These are phyloP conservation scores for Leishmania aethiopica DNA, from an alignment of 208 protist species.

Conservation along the genomic window DNA sequence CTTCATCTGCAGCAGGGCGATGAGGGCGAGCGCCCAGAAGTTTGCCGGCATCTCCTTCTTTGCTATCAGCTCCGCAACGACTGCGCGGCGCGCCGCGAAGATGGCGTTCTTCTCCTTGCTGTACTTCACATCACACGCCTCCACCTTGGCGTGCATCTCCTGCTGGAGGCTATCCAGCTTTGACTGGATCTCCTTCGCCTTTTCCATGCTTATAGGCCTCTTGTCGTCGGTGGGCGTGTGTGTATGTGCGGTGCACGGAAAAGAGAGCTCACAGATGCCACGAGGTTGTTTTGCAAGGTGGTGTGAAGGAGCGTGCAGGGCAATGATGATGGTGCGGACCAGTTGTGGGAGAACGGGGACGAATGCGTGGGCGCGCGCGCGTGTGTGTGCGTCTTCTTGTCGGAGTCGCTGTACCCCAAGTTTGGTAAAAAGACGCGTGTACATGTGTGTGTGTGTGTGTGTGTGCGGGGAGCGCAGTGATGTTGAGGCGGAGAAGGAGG, in stretches of 20 bases:
- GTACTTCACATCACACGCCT: conserved; percentile 32
- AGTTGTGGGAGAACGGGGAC: neutral
- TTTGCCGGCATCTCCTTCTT: conserved; percentile 45
- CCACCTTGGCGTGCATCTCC: conserved; percentile 57
- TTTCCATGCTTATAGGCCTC: conserved; percentile 17
- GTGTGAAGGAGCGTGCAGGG: neutral
- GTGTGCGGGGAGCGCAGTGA: neutral
- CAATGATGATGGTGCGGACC: neutral
- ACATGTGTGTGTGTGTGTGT: neutral
- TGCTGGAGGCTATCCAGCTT: conserved; percentile 65
- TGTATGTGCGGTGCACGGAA: neutral
- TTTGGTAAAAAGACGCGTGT: neutral
- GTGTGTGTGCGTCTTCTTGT: neutral
- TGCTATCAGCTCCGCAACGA: conserved; percentile 45
- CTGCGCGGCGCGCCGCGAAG: conserved; percentile 40
- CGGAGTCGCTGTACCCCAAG: neutral
- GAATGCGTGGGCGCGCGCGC: neutral
- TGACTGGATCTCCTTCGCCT: conserved; percentile 47
- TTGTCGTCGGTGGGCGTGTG: neutral
- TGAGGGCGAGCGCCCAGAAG: conserved; percentile 76
- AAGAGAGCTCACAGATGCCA: neutral
- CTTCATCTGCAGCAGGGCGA: conserved; percentile 36
- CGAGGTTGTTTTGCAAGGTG: neutral
- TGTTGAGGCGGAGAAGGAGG: neutral
- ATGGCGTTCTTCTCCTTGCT: conserved; percentile 52